phyloP scores from a whole-genome alignment of 176 grass and related monocot species.

The Elymus sibiricus region DNA sequence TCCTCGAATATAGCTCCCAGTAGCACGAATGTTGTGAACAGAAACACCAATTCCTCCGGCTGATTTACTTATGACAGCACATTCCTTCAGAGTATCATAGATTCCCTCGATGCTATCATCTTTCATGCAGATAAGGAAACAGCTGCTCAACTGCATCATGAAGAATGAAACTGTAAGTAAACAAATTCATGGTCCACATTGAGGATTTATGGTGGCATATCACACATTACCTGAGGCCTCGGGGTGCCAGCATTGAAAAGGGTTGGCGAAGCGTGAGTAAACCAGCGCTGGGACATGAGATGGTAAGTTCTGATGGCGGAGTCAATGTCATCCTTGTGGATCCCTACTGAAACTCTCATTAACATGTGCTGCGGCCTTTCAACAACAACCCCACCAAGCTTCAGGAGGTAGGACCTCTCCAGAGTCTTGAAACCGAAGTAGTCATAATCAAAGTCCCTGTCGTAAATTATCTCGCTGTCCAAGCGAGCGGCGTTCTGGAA shows the following conservation, averaged over 20 bases:
- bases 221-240: constrained; percentile 61
- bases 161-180: constrained; percentile 8
- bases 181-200: background rate
- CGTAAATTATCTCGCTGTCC: constrained; percentile 99
- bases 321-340: constrained; percentile 90
- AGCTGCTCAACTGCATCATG: constrained; percentile 78
- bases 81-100: constrained; percentile 95
- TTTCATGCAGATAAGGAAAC: constrained; percentile 98
- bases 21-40: constrained; percentile 82
- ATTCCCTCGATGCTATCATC: constrained; percentile 97
- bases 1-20: constrained; percentile 84
- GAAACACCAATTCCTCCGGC: constrained; percentile 97
- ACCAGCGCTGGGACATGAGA: constrained; percentile 95
- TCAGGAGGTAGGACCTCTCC: constrained; percentile 94
- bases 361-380: constrained; percentile 96
- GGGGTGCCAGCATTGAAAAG: constrained; percentile 95
- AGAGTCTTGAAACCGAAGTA: constrained; percentile 98
- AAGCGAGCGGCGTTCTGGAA: constrained; percentile 81
- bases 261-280: constrained; percentile 90
- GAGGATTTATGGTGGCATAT: background rate
- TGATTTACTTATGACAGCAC: constrained; percentile 93
- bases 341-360: constrained; percentile 95
- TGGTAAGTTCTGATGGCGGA: constrained; percentile 84
- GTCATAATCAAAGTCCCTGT: constrained; percentile 94
- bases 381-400: constrained; percentile 55